Evolutionary conservation across 2,329 filamentous ascomycete species (phyloP).

Genomic region (Botryotinia narcissicola): DNA sequence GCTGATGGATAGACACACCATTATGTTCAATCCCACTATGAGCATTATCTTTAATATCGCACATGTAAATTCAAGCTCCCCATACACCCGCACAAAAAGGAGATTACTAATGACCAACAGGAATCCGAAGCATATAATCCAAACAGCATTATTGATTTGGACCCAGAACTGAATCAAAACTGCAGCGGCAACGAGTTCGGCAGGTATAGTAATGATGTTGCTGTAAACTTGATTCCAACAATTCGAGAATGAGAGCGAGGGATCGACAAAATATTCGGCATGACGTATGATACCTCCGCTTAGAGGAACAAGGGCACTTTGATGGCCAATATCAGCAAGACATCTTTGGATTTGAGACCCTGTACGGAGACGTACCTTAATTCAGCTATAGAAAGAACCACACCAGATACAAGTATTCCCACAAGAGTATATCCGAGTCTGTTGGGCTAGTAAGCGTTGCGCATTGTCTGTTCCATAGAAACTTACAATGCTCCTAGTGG

Average conservation of each 20-base stretch:
- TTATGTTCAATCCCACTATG: slow-evolving; percentile 60
- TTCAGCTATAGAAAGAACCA: slow-evolving; percentile 52
- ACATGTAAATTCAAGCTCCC: slow-evolving; percentile 54
- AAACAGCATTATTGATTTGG: slow-evolving; percentile 49
- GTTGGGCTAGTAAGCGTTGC: neutral
- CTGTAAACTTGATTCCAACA: slow-evolving; percentile 39
- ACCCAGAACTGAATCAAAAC: slow-evolving; percentile 65
- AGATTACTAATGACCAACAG: slow-evolving; percentile 41
- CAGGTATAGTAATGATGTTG: slow-evolving; percentile 35
- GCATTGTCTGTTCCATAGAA: neutral
- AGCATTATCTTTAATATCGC: slow-evolving; percentile 57
- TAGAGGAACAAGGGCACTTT: slow-evolving; percentile 36
- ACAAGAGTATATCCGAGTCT: slow-evolving; percentile 19
- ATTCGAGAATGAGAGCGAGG: slow-evolving; percentile 37
- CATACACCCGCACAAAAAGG: slow-evolving; percentile 42
- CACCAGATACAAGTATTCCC: slow-evolving; percentile 46
- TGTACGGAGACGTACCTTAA: slow-evolving; percentile 39
- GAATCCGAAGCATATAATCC: slow-evolving; percentile 43
- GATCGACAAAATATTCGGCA: slow-evolving; percentile 40
- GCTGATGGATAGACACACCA: slow-evolving; percentile 32
- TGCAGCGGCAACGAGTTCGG: slow-evolving; percentile 62
- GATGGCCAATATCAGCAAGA: neutral
- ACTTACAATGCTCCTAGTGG: slow-evolving; percentile 48
- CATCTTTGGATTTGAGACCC: too few species aligned
- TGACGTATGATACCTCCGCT: slow-evolving; percentile 41